Conservation (phyloP, 2,329 filamentous ascomycete species). For the Shiraia bambusicola region DNA sequence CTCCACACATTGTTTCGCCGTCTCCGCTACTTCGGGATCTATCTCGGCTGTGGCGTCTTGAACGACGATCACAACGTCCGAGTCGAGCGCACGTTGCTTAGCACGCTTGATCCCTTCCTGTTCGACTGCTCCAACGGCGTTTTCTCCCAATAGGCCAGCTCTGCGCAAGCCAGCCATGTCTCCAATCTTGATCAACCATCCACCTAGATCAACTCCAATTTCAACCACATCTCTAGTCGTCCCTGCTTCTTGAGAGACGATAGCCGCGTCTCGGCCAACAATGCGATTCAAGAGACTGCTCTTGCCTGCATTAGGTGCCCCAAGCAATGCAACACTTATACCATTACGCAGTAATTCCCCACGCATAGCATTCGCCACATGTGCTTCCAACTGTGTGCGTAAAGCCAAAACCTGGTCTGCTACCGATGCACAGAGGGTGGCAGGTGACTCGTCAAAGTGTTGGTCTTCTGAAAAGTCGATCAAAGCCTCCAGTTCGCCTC, state of each 20-base stretch:
- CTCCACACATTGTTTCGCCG: slow-evolving; percentile 53
- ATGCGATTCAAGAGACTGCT: slow-evolving; percentile 89
- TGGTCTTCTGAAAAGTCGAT: slow-evolving; percentile 98
- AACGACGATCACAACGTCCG: slow-evolving; percentile 82
- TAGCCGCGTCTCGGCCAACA: slow-evolving; percentile 89
- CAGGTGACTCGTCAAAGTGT: slow-evolving; percentile 87
- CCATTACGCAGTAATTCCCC: slow-evolving; percentile 83
- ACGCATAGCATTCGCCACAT: slow-evolving; percentile 75
- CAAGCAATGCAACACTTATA: slow-evolving; percentile 82
- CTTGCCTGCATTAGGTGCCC: slow-evolving; percentile 92
- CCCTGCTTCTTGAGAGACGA: slow-evolving; percentile 88
- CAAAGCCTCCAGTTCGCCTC: slow-evolving; percentile 89
- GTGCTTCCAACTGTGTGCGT: slow-evolving; percentile 62
- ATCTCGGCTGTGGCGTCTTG: slow-evolving; percentile 67
- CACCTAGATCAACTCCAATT: slow-evolving; percentile 82
- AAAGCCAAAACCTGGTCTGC: slow-evolving; percentile 64
- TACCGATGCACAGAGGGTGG: slow-evolving; percentile 70
- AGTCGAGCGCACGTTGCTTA: slow-evolving; percentile 74
- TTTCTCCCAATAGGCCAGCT: slow-evolving; percentile 31
- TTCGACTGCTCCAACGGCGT: slow-evolving; percentile 71
- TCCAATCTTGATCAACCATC: slow-evolving; percentile 89
- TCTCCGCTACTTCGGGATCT: slow-evolving; percentile 60
- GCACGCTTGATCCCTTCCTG: slow-evolving; percentile 88
- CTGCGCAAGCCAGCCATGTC: slow-evolving; percentile 88
- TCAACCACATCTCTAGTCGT: slow-evolving; percentile 95